These are phyloP conservation scores for Stropharia rugosoannulata DNA, from an alignment of 768 basidiomycete genomes.

Conservation along the genomic window DNA sequence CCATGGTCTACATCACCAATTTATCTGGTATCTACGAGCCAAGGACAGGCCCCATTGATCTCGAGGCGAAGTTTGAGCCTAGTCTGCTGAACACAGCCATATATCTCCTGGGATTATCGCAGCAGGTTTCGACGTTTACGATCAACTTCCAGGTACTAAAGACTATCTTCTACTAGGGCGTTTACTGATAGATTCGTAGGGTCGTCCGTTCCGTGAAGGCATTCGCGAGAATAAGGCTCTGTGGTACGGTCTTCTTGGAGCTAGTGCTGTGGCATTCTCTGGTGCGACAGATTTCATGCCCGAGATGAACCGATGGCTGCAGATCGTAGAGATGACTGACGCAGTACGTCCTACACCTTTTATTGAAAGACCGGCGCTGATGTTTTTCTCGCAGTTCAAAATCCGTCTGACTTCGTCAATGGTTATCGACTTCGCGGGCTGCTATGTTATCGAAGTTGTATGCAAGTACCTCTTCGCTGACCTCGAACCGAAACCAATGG, in stretches of 20 bases:
- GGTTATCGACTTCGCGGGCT: conserved; percentile 86
- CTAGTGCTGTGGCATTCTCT: conserved; percentile 86
- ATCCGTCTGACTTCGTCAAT: conserved; percentile 74
- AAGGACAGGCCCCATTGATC: conserved; percentile 80
- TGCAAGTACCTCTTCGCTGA: conserved; percentile 91
- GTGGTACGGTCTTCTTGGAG: conserved; percentile 89
- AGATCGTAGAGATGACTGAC: conserved; percentile 87
- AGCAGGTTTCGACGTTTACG: conserved; percentile 98
- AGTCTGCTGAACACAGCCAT: conserved; percentile 95
- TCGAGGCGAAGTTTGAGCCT: conserved; percentile 97
- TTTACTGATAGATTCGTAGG: conserved; percentile 38
- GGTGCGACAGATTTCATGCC: conserved; percentile 95
- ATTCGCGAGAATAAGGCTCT: conserved; percentile 95
- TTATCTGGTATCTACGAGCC: conserved; percentile 76
- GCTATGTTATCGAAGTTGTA: conserved; percentile 76
- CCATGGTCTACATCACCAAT: conserved; percentile 91
- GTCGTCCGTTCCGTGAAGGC: conserved; percentile 97
- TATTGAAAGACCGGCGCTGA: background rate
- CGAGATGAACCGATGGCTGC: conserved; percentile 94
- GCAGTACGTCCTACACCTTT: conserved; percentile 47
- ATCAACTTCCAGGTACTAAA: conserved; percentile 88
- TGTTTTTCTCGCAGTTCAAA: conserved; percentile 64
- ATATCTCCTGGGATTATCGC: conserved; percentile 91
- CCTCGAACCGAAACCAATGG: conserved; percentile 80
- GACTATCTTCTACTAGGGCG: background rate